Evolutionary conservation across 2,329 filamentous ascomycete species (phyloP).

Genomic region (Penicillium sp.): DNA sequence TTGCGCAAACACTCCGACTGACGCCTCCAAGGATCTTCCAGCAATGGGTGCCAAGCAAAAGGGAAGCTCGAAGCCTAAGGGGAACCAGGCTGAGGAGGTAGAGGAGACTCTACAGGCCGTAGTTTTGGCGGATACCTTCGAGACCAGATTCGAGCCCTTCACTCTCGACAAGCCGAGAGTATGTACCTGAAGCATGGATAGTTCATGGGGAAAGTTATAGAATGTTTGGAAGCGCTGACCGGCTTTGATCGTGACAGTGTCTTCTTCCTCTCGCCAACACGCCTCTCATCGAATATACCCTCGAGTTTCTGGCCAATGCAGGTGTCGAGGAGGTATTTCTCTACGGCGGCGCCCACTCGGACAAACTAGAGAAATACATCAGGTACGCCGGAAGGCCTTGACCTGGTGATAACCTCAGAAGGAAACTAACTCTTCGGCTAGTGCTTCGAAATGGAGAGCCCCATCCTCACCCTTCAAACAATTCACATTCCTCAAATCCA

Average conservation of each 20-base stretch:
- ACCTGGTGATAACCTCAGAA: neutral
- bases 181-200: constrained; percentile 32
- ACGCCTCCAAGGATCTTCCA: constrained; percentile 5
- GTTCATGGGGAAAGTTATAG: neutral
- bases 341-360: constrained; percentile 82
- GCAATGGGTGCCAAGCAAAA: constrained; percentile 37
- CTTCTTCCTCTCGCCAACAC: constrained; percentile 89
- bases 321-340: constrained; percentile 92
- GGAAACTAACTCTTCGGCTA: constrained; percentile 25
- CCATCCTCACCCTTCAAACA: constrained; percentile 74
- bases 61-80: constrained; percentile 30
- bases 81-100: constrained; percentile 52
- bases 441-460: constrained; percentile 67
- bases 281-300: constrained; percentile 93
- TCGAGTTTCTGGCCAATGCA: constrained; percentile 92
- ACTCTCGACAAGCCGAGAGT: constrained; percentile 84
- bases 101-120: constrained; percentile 62
- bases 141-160: constrained; percentile 85
- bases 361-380: constrained; percentile 83
- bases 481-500: constrained; percentile 80
- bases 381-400: constrained; percentile 41
- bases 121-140: constrained; percentile 88
- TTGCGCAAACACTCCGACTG: neutral
- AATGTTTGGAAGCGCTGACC: neutral
- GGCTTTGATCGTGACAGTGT: constrained; percentile 56